phyloP scores from a whole-genome alignment of 2,329 filamentous ascomycete genomes.

The Diplodia mutila region DNA sequence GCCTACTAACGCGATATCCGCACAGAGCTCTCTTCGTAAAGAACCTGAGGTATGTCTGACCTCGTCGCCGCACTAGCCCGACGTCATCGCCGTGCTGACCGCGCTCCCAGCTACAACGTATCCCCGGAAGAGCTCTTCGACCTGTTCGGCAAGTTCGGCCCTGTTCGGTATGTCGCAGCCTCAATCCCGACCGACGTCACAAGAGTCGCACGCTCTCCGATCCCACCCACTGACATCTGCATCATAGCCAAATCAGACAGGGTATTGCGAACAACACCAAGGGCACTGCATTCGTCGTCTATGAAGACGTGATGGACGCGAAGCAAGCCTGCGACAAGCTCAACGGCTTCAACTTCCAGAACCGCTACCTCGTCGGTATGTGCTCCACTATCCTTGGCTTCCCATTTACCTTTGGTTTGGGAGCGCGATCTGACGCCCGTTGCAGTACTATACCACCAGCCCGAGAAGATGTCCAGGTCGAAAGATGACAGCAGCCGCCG shows the following conservation, averaged over 20 bases:
- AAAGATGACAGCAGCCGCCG: constrained; percentile 70
- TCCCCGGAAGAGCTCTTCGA: constrained; percentile 97
- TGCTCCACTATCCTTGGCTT: constrained; percentile 33
- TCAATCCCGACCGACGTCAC: constrained; percentile 23
- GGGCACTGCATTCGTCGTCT: constrained; percentile 98
- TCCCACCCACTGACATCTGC: constrained; percentile 31
- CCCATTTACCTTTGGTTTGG: not conserved
- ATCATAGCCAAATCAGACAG: constrained; percentile 90
- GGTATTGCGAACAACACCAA: constrained; percentile 97
- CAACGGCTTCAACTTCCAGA: constrained; percentile 99
- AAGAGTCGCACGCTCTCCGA: not conserved
- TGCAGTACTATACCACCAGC: constrained; percentile 73
- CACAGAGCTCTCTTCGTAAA: constrained; percentile 98
- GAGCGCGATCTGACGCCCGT: not conserved
- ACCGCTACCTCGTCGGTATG: constrained; percentile 96
- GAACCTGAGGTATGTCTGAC: constrained; percentile 79
- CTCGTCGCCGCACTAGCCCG: not conserved
- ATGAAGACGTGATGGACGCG: constrained; percentile 98
- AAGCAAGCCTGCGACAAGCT: constrained; percentile 99
- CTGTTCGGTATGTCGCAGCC: constrained; percentile 73
- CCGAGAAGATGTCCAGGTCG: constrained; percentile 79
- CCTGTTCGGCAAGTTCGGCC: constrained; percentile 96
- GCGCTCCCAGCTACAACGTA: constrained; percentile 83
- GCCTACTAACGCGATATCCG: constrained; percentile 34
- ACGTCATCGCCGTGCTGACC: constrained; percentile 28